Conservation (phyloP, 768 basidiomycete species). For the Pleurotus cornucopiae region DNA sequence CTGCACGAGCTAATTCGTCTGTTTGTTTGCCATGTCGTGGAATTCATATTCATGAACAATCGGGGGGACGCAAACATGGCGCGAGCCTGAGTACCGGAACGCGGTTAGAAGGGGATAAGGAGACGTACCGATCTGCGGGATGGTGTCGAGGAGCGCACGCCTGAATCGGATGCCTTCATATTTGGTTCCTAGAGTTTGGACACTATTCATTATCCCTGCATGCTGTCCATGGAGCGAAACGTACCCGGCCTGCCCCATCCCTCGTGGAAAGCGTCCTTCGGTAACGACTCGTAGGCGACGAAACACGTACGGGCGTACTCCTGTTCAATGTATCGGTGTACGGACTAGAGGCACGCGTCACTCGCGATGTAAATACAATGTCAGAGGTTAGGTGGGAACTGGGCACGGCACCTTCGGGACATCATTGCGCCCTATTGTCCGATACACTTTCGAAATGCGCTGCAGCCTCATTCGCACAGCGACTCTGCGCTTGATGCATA, state of each 20-base stretch:
- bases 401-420: constrained; percentile 49
- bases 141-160: constrained; percentile 65
- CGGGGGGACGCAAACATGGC: constrained; percentile 1
- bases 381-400: neutral
- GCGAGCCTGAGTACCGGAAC: neutral
- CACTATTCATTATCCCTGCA: neutral
- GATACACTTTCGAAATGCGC: constrained; percentile 60
- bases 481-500: constrained; percentile 67
- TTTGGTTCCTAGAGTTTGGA: constrained; percentile 41
- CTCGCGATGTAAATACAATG: neutral
- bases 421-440: constrained; percentile 47
- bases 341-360: constrained; percentile 35
- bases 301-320: constrained; percentile 76
- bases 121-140: constrained; percentile 61
- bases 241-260: constrained; percentile 76
- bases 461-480: constrained; percentile 62
- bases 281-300: constrained; percentile 66
- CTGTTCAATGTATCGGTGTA: constrained; percentile 64
- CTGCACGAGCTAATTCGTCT: constrained; percentile 68
- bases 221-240: constrained; percentile 12
- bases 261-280: constrained; percentile 58
- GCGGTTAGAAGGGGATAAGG: constrained; percentile 9
- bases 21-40: neutral
- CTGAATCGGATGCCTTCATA: constrained; percentile 63
- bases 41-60: neutral